These are phyloP conservation scores for Lachancea cidri DNA, from an alignment of 805 yeast species.

Conservation along the genomic window DNA sequence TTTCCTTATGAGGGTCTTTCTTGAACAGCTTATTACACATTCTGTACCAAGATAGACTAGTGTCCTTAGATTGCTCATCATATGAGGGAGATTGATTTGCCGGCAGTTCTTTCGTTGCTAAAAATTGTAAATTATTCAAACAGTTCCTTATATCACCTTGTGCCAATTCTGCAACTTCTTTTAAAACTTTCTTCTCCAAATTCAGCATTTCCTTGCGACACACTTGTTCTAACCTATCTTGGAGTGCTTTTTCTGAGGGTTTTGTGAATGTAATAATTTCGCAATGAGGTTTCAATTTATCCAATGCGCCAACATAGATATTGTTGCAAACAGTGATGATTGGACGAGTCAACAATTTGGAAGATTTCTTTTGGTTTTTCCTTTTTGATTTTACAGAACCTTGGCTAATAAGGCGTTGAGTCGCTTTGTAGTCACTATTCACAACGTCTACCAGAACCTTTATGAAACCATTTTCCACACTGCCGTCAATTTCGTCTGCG, in stretches of 20 bases:
- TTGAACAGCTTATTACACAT: constrained; percentile 58
- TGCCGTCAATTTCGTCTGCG: constrained; percentile 88
- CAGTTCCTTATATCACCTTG: constrained; percentile 86
- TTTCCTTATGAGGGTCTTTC: constrained; percentile 42
- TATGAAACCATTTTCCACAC: constrained; percentile 61
- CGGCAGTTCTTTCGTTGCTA: constrained; percentile 12
- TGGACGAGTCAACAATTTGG: constrained; percentile 59
- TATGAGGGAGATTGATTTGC: not conserved
- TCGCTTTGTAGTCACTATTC: constrained; percentile 51
- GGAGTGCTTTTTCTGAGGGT: constrained; percentile 45
- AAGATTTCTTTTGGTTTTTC: constrained; percentile 14
- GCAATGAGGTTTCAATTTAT: constrained; percentile 63
- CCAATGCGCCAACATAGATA: constrained; percentile 68
- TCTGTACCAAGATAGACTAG: constrained; percentile 59
- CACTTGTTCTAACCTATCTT: constrained; percentile 45
- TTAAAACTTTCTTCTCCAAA: constrained; percentile 46
- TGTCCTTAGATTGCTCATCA: constrained; percentile 44
- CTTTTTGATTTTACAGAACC: constrained; percentile 10
- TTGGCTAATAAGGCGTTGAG: constrained; percentile 28
- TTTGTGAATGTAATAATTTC: constrained; percentile 66
- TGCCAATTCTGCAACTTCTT: constrained; percentile 61
- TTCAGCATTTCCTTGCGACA: constrained; percentile 51
- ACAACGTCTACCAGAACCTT: constrained; percentile 52
- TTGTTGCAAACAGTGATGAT: constrained; percentile 92
- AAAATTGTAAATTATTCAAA: constrained; percentile 75